A percentile compares a stretch with the other conserved stretches of the same genome.
Conservation (phyloP, 75 land plant genomes). For the Larix kaempferi region DNA sequence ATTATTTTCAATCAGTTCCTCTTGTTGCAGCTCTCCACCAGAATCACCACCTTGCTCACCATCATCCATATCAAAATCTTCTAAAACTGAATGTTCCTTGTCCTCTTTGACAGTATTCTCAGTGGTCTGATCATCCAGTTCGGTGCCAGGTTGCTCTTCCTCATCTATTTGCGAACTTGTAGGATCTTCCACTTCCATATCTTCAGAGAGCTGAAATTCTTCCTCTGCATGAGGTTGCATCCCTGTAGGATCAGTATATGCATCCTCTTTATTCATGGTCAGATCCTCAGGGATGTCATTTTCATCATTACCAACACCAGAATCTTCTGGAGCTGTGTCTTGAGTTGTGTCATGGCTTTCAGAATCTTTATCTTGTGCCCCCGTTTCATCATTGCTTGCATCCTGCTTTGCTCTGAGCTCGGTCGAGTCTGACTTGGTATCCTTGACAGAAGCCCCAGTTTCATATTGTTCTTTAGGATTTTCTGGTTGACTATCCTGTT, state of each 20-base stretch:
- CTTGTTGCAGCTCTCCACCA: constrained; percentile 11
- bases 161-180: constrained; percentile 16
- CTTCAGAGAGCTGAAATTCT: constrained; percentile 22
- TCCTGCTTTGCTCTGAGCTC: constrained; percentile 88
- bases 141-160: constrained; percentile 19
- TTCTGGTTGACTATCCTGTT: constrained; percentile 48
- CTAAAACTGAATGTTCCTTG: constrained; percentile 13
- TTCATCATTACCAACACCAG: constrained; percentile 22
- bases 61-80: constrained; percentile 25
- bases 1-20: constrained; percentile 4
- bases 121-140: constrained; percentile 11
- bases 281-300: constrained; percentile 28
- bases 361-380: constrained; percentile 6
- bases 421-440: constrained; percentile 26
- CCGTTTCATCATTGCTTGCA: constrained; percentile 13
- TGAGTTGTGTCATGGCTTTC: constrained; percentile 4
- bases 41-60: constrained; percentile 19
- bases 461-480: constrained; percentile 70
- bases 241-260: constrained; percentile 62
- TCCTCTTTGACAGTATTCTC: constrained; percentile 13
- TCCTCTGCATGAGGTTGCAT: constrained; percentile 30
- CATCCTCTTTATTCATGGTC: constrained; percentile 49
- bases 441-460: constrained; percentile 63
- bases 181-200: constrained; percentile 32
- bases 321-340: constrained; percentile 11